A percentile compares a stretch with the other conserved stretches of the same genome.
Conservation (phyloP, 2,329 filamentous ascomycete species). For the Pseudogymnoascus sp. region DNA sequence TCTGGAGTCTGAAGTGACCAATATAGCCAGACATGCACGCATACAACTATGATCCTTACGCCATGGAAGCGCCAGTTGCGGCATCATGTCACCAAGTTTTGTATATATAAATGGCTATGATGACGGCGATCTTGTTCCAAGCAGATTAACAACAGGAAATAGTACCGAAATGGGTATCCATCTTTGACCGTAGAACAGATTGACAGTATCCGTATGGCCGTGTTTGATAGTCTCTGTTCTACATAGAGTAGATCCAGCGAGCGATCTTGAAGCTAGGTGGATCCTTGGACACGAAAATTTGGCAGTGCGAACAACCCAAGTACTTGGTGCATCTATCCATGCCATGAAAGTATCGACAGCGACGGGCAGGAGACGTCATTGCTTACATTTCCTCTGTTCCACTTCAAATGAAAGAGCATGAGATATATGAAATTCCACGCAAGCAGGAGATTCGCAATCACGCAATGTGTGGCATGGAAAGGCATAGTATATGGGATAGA, state of each 20-base stretch:
- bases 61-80: neutral
- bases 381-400: neutral
- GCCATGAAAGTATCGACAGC: neutral
- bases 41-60: neutral
- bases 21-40: neutral
- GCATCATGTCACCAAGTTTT: conserved; percentile 1
- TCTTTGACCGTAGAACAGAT: conserved; percentile 2
- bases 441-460: neutral
- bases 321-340: neutral
- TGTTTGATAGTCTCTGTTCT: neutral
- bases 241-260: neutral
- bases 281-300: neutral
- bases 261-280: neutral
- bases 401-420: neutral
- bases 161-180: neutral
- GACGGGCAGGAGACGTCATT: neutral
- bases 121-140: neutral
- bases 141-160: neutral
- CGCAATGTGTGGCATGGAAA: neutral
- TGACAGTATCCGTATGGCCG: neutral
- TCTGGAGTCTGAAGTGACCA: neutral
- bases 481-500: neutral
- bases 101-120: neutral
- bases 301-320: neutral
- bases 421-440: neutral